phyloP scores from a whole-genome alignment of 73 alveolate species.

The Breviolum minutum region DNA sequence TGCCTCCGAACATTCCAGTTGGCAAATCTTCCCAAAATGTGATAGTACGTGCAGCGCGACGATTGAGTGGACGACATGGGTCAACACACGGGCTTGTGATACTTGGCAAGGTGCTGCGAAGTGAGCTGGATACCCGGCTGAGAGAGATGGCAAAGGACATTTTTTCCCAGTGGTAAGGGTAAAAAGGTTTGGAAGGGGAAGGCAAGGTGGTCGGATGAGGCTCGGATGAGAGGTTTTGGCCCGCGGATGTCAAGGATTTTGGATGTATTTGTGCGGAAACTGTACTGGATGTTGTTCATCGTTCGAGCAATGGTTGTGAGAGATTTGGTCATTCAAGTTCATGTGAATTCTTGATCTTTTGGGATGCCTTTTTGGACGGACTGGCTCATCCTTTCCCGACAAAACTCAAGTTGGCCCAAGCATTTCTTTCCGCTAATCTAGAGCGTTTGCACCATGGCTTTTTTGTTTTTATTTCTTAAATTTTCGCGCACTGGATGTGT shows the following conservation, averaged over 20 bases:
- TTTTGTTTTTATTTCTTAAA: not conserved
- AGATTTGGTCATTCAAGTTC: not conserved
- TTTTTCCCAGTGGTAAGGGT: not conserved
- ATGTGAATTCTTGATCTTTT: not conserved
- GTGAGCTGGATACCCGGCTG: not conserved
- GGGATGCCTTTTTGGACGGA: too few species aligned
- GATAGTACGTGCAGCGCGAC: too few species aligned
- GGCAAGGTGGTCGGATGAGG: not conserved
- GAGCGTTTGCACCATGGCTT: not conserved
- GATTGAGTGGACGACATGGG: too few species aligned
- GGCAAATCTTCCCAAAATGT: too few species aligned
- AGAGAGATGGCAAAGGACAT: constrained; percentile 34
- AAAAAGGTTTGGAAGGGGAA: not conserved
- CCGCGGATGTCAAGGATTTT: too few species aligned
- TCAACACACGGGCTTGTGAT: not conserved
- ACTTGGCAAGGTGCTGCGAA: not conserved
- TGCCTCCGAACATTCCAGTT: not conserved
- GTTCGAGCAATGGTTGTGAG: not conserved
- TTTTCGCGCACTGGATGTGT: too few species aligned
- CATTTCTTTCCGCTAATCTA: too few species aligned
- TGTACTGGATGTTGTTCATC: too few species aligned
- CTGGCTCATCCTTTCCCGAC: too few species aligned
- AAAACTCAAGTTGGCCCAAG: too few species aligned
- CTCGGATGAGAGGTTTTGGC: not conserved
- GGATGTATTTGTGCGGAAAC: too few species aligned